Percentiles rank a stretch among this genome's conserved stretches.
Evolutionary conservation across 371 early-diverging fungal genomes (phyloP).

Genomic region (Blakeslea trispora): DNA sequence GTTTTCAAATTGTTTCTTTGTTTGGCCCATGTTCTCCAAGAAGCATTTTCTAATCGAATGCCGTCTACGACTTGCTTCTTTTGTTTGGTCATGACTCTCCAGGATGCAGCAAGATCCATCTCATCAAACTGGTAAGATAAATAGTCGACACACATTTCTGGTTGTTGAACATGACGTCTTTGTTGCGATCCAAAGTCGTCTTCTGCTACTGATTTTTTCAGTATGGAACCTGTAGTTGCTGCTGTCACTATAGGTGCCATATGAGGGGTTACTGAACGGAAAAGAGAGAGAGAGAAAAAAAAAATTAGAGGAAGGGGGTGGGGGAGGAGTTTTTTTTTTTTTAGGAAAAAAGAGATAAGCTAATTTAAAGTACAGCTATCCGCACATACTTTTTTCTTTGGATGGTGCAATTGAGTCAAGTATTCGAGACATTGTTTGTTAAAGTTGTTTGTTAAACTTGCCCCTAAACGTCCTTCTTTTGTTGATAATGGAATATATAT

Average conservation of each 20-base stretch:
- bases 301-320: not conserved
- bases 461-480: too few relatives aligned
- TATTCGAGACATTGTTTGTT: too few relatives aligned
- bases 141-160: constrained; percentile 59
- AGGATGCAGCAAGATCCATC: constrained; percentile 56
- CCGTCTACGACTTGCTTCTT: constrained; percentile 61
- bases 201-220: constrained; percentile 18
- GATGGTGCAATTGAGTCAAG: too few relatives aligned
- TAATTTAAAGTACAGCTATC: too few relatives aligned
- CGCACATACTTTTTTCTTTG: too few relatives aligned
- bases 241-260: constrained; percentile 14
- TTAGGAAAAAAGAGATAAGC: too few relatives aligned
- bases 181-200: constrained; percentile 24
- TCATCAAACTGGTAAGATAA: constrained; percentile 58
- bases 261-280: not conserved
- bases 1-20: constrained; percentile 57
- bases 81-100: constrained; percentile 55
- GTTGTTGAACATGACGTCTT: constrained; percentile 24
- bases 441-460: too few relatives aligned
- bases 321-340: too few relatives aligned
- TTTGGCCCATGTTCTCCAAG: constrained; percentile 71
- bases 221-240: constrained; percentile 2
- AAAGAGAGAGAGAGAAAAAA: not conserved
- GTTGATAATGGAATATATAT: too few relatives aligned
- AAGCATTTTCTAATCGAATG: constrained; percentile 68